Conservation (phyloP, 306 rosid species). For the Pueraria montana region DNA sequence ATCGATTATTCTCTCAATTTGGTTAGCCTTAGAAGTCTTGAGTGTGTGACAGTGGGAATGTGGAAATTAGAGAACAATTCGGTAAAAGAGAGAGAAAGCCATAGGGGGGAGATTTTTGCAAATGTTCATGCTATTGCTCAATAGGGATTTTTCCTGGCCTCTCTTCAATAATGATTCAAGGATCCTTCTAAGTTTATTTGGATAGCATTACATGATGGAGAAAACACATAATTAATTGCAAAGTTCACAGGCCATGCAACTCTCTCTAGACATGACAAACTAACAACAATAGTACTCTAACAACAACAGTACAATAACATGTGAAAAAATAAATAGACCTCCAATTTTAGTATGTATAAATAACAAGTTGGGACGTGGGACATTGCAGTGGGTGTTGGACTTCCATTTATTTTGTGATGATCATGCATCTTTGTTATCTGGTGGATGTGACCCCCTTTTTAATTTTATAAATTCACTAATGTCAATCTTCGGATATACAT, state of each 20-base stretch:
- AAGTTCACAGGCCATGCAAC: background rate
- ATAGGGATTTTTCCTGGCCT: background rate
- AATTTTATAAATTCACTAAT: background rate
- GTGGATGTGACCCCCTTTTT: background rate
- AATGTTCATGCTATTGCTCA: background rate
- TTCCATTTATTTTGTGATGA: constrained; percentile 21
- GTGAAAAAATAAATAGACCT: background rate
- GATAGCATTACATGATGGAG: background rate
- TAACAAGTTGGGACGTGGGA: background rate
- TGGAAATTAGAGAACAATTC: background rate
- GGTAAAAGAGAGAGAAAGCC: background rate
- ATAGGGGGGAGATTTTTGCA: background rate
- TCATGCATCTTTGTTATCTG: background rate
- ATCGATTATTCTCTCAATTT: background rate
- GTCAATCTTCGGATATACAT: constrained; percentile 30
- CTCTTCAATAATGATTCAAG: background rate
- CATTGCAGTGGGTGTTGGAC: constrained; percentile 1
- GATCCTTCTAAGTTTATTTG: background rate
- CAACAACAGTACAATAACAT: background rate
- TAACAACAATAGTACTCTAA: background rate
- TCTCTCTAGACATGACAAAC: background rate
- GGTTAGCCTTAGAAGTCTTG: background rate
- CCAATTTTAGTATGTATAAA: background rate
- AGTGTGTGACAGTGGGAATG: background rate
- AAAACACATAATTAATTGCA: background rate